Base-by-base conservation (phyloP, 768 basidiomycete genomes). In the Lentinula sp. region DNA sequence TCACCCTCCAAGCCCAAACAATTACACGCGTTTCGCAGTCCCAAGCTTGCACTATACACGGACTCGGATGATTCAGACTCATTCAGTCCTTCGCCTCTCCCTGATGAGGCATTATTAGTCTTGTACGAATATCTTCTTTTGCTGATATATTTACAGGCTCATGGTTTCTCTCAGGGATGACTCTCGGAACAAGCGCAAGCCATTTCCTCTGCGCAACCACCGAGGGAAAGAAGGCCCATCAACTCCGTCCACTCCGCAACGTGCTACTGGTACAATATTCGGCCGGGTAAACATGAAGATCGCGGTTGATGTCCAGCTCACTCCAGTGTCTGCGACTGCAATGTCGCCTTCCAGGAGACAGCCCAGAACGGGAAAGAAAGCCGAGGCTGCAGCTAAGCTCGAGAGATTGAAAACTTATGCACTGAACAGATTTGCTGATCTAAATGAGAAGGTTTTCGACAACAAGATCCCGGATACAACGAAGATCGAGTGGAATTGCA, bases 401-500 rank as follows among this genome's bases (percentile, higher is more conserved):
- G 71, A 69, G 32, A 74, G 73, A 46, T 76, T 78, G 18, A 78
- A 77, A 50, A 67, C 67, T 3, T 89, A 88, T 69, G 87, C 89
- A 2, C 70, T 77, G 37, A 65, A 76, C 28, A 69, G 90, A n/a
- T 91, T 89, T 63, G 64, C 69, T 11, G 83, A 85, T 63, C 74
- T 91, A 46, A 91, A 91, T 66, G 67, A 63, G 11, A 66, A 68
- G 1, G 79, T 89, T 35, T 91, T 91, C 64, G 74, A 78, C 10
- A 70, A 76, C 61, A 74, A 72, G 9, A 70, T 91, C 21, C 87
- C 89, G 3, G 67, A 69, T 16, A 70, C 78, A 6, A 87, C 87
- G 0, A 73, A 77, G 60, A 70, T 91, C 3, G 79, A 76, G 49
- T 91, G 89, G 89, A 91, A 77, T 65, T 85, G 83, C 63, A 75